phyloP scores from a whole-genome alignment of 139 green algal species.

The Chlamydomonas asymmetrica region DNA sequence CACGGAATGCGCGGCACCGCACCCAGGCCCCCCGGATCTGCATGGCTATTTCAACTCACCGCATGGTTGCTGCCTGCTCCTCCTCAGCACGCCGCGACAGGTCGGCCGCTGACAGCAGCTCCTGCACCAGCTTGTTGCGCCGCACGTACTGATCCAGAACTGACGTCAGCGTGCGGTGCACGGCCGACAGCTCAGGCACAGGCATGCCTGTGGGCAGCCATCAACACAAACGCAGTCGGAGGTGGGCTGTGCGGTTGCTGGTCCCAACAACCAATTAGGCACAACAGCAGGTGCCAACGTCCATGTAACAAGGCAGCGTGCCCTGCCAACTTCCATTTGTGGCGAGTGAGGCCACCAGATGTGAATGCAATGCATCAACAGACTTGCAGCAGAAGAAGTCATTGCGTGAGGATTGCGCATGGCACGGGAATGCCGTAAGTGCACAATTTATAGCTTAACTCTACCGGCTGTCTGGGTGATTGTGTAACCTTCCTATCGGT shows the following conservation, averaged over 20 bases:
- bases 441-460: no score
- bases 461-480: no score
- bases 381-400: no score
- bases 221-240: no score
- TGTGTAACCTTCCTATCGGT: no score
- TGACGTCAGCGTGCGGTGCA: conserved; percentile 6
- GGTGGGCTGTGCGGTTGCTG: no score
- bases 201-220: background rate
- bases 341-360: background rate
- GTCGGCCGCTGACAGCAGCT: conserved; percentile 29
- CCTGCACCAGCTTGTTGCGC: conserved; percentile 28
- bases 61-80: conserved; percentile 13
- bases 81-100: background rate
- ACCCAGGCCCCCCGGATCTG: no score
- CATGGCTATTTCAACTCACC: conserved; percentile 6
- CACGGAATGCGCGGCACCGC: no score
- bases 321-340: background rate
- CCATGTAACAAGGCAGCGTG: background rate
- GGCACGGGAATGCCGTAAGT: no score
- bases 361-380: no score
- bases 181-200: background rate
- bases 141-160: conserved; percentile 27
- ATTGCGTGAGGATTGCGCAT: no score
- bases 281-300: background rate
- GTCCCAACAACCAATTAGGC: no score